phyloP scores from a whole-genome alignment of 1,284 basidiomycete species.

The Heterobasidion irregulare region DNA sequence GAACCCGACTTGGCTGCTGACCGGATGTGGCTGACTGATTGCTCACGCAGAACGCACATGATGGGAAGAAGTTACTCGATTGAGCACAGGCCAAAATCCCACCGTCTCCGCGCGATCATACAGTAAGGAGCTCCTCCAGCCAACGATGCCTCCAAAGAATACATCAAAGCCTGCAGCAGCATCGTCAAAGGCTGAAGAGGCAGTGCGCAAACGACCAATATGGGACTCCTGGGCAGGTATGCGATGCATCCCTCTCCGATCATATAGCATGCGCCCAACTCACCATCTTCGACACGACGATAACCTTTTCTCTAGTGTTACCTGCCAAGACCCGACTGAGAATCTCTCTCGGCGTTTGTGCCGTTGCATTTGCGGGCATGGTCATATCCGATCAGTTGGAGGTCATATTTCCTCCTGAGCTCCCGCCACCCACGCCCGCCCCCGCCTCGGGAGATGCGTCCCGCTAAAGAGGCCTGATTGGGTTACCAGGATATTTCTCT shows the following conservation, averaged over 20 bases:
- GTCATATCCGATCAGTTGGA: conserved; percentile 51
- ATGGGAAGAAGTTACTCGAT: neutral
- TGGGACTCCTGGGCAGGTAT: conserved; percentile 28
- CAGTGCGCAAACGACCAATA: conserved; percentile 18
- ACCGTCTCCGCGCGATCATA: neutral
- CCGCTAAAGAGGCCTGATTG: too few relatives aligned
- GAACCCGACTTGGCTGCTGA: neutral
- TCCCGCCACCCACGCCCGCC: neutral
- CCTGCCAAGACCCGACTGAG: conserved; percentile 52
- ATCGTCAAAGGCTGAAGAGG: neutral
- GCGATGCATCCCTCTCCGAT: neutral
- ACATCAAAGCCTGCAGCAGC: neutral
- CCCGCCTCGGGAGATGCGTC: neutral
- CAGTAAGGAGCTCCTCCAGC: neutral
- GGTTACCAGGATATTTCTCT: neutral
- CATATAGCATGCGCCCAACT: neutral
- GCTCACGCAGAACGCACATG: neutral
- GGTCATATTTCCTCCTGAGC: conserved; percentile 18
- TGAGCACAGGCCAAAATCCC: neutral
- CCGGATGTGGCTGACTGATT: neutral
- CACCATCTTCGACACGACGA: neutral
- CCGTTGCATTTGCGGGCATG: conserved; percentile 43
- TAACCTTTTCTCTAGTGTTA: conserved; percentile 30
- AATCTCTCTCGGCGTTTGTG: conserved; percentile 47
- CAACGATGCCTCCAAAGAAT: neutral